phyloP scores from a whole-genome alignment of 352 stramenopile species.

The Blastocystis sp. region DNA sequence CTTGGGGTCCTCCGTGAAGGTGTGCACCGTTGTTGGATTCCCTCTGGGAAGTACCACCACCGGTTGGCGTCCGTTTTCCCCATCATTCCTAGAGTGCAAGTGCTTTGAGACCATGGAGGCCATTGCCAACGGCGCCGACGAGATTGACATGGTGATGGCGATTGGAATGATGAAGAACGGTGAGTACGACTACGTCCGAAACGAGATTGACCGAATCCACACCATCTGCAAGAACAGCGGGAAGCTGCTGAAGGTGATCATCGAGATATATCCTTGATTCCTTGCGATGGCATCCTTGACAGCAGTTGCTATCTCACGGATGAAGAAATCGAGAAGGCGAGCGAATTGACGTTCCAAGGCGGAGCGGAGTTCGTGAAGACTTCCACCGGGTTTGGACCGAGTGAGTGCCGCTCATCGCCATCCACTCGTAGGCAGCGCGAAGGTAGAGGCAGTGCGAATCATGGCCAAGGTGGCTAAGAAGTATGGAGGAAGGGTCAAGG shows the following conservation, averaged over 20 bases:
- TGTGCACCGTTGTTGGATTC: conserved; percentile 82
- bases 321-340: conserved; percentile 78
- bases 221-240: conserved; percentile 76
- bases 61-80: neutral
- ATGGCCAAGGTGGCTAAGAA: conserved; percentile 77
- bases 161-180: conserved; percentile 76
- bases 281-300: neutral
- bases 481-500: conserved; percentile 79
- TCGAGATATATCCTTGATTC: conserved; percentile 74
- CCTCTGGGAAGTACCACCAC: conserved; percentile 77
- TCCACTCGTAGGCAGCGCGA: conserved; percentile 74
- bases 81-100: conserved; percentile 73
- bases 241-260: conserved; percentile 80
- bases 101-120: conserved; percentile 78
- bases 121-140: conserved; percentile 78
- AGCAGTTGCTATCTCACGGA: conserved; percentile 73
- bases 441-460: conserved; percentile 78
- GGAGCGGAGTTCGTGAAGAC: conserved; percentile 84
- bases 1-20: conserved; percentile 75
- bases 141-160: conserved; percentile 85
- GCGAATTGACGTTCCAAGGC: conserved; percentile 76
- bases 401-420: conserved; percentile 12
- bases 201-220: conserved; percentile 77
- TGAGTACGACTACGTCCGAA: conserved; percentile 79
- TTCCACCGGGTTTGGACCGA: conserved; percentile 81